phyloP scores from a whole-genome alignment of 177 flowering plant genomes.

The Vitis hybrid region DNA sequence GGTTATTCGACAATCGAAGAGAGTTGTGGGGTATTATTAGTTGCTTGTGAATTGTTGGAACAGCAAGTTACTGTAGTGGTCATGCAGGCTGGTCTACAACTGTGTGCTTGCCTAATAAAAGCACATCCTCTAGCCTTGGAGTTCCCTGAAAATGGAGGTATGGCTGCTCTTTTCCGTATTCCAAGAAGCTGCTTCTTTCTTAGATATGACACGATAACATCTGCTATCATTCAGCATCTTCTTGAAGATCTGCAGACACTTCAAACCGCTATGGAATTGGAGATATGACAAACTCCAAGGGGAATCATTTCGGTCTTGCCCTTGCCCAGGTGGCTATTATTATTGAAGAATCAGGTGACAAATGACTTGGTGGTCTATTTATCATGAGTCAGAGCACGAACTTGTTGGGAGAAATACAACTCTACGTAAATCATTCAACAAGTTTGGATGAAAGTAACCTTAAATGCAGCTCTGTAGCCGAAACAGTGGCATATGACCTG shows the following conservation, averaged over 20 bases:
- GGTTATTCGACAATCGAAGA: slow-evolving; percentile 80
- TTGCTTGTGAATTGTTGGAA: too few relatives aligned
- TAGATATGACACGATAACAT: slow-evolving; percentile 80
- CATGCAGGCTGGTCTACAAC: slow-evolving; percentile 88
- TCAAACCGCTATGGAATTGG: slow-evolving; percentile 51
- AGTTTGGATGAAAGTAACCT: too few relatives aligned
- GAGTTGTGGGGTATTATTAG: slow-evolving; percentile 31
- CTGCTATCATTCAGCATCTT: slow-evolving; percentile 83
- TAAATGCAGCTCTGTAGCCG: too few relatives aligned
- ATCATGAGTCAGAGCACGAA: too few relatives aligned
- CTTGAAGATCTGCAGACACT: slow-evolving; percentile 96
- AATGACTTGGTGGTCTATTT: too few relatives aligned
- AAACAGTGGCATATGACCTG: too few relatives aligned
- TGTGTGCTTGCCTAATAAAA: slow-evolving; percentile 89
- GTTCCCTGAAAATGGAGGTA: slow-evolving; percentile 12
- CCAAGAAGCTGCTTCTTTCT: slow-evolving; percentile 81
- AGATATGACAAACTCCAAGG: too few relatives aligned
- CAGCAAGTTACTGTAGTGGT: slow-evolving; percentile 66
- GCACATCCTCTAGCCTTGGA: slow-evolving; percentile 29
- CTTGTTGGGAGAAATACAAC: too few relatives aligned
- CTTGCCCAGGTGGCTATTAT: too few relatives aligned
- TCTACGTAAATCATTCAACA: too few relatives aligned
- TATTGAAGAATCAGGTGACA: too few relatives aligned
- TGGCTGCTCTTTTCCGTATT: slow-evolving; percentile 68
- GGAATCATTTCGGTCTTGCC: too few relatives aligned